phyloP scores from a whole-genome alignment of 257 asterid species.

The Avicennia marina region DNA sequence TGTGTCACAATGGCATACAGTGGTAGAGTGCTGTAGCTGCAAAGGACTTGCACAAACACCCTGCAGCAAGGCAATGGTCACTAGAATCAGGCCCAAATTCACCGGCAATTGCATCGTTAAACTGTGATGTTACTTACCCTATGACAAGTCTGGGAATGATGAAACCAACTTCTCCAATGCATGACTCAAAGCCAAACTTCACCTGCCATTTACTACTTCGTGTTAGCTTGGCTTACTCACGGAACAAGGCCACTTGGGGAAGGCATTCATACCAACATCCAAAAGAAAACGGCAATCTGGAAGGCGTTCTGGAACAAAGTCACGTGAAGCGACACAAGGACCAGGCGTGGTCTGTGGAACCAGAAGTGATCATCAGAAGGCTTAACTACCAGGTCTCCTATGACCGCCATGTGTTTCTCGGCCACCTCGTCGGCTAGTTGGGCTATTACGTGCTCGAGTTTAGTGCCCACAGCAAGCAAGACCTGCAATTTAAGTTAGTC shows the following conservation, averaged over 20 bases:
- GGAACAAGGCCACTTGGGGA: not conserved
- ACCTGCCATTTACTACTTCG: slow-evolving; percentile 23
- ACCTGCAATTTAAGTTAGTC: slow-evolving; percentile 33
- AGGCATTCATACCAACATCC: slow-evolving; percentile 37
- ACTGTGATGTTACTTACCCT: slow-evolving; percentile 33
- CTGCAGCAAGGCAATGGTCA: no score
- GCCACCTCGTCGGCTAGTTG: slow-evolving; percentile 45
- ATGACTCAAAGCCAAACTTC: slow-evolving; percentile 46
- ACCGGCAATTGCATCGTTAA: not conserved
- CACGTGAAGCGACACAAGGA: slow-evolving; percentile 39
- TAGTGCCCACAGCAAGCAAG: slow-evolving; percentile 57
- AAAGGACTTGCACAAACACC: slow-evolving; percentile 58
- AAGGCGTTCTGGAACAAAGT: slow-evolving; percentile 58
- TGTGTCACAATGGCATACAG: slow-evolving; percentile 73
- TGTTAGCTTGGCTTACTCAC: not conserved
- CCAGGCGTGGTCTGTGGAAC: slow-evolving; percentile 45
- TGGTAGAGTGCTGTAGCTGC: slow-evolving; percentile 86
- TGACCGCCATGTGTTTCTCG: slow-evolving; percentile 39
- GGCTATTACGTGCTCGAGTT: slow-evolving; percentile 62
- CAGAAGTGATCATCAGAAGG: slow-evolving; percentile 62
- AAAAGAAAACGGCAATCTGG: slow-evolving; percentile 54
- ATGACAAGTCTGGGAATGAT: slow-evolving; percentile 53
- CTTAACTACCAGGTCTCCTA: slow-evolving; percentile 37
- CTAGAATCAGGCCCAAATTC: not conserved
- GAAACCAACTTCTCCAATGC: slow-evolving; percentile 55